Evolutionary conservation across 1,139 yeast species (phyloP).

Genomic region (Blastobotrys indianensis): DNA sequence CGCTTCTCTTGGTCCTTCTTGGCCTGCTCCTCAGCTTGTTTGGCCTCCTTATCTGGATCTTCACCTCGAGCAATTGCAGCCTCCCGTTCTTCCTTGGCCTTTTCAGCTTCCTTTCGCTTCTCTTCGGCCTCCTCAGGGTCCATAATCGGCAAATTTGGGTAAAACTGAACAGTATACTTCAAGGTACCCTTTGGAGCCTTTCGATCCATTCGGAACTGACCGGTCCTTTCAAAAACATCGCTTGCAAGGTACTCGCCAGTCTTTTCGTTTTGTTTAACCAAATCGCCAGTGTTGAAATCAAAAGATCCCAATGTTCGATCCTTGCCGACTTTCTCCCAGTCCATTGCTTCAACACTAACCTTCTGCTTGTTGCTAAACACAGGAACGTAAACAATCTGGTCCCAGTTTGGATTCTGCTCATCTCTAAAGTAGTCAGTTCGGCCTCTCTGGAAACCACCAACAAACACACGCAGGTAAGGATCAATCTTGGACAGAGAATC

Average conservation of each 20-base stretch:
- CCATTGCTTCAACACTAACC: slow-evolving; percentile 85
- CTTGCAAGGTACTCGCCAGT: slow-evolving; percentile 60
- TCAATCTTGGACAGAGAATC: slow-evolving; percentile 88
- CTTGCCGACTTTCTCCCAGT: slow-evolving; percentile 64
- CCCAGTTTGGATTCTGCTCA: slow-evolving; percentile 76
- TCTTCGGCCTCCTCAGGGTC: slow-evolving; percentile 67
- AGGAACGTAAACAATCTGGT: slow-evolving; percentile 75
- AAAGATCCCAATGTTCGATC: slow-evolving; percentile 87
- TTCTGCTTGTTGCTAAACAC: slow-evolving; percentile 77
- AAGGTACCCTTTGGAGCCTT: slow-evolving; percentile 80
- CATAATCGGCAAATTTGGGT: slow-evolving; percentile 72
- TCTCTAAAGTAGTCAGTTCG: slow-evolving; percentile 70
- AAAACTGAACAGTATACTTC: slow-evolving; percentile 69
- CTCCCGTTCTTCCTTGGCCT: slow-evolving; percentile 28
- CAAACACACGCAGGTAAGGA: slow-evolving; percentile 77
- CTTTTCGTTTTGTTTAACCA: slow-evolving; percentile 58
- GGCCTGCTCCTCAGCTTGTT: slow-evolving; percentile 20
- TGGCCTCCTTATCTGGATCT: slow-evolving; percentile 31
- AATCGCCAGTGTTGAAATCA: slow-evolving; percentile 58
- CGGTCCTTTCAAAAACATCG: slow-evolving; percentile 51
- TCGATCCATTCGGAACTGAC: slow-evolving; percentile 55
- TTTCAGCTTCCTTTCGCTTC: slow-evolving; percentile 37
- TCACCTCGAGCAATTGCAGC: slow-evolving; percentile 26
- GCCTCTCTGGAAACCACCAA: slow-evolving; percentile 70
- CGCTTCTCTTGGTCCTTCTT: slow-evolving; percentile 22